phyloP scores from a whole-genome alignment of 1,139 yeast genomes.

The Kurtzmaniella natalensis region DNA sequence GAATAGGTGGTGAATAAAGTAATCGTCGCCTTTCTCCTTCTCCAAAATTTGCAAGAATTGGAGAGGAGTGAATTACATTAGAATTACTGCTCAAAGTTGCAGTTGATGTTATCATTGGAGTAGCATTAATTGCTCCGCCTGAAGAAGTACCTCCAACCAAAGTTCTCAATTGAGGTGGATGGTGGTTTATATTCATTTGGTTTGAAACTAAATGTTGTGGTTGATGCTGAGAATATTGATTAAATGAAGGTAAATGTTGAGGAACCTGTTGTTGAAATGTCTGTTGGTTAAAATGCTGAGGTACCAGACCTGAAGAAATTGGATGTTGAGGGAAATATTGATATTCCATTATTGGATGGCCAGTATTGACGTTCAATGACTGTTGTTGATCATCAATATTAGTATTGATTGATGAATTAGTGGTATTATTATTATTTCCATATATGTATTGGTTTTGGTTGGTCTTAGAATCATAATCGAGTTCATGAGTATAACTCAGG shows the following conservation, averaged over 20 bases:
- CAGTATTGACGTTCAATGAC: not conserved
- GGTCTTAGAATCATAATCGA: slow-evolving; percentile 5
- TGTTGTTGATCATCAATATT: not conserved
- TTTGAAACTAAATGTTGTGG: not conserved
- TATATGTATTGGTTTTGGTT: not conserved
- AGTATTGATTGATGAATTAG: not conserved
- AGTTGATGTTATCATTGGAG: no score
- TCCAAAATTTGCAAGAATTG: not conserved
- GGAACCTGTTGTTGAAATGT: slow-evolving; percentile 26
- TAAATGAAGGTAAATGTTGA: slow-evolving; percentile 5
- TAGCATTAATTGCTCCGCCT: no score
- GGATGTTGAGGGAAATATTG: not conserved
- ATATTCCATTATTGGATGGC: not conserved
- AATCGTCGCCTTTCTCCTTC: slow-evolving; percentile 1
- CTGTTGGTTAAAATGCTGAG: slow-evolving; percentile 7
- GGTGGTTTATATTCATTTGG: not conserved
- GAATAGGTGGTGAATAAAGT: not conserved
- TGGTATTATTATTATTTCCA: not conserved
- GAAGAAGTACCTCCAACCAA: not conserved
- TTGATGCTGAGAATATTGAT: not conserved
- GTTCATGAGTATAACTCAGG: slow-evolving; percentile 8
- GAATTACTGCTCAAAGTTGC: not conserved
- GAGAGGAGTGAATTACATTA: not conserved
- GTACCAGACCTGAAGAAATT: not conserved
- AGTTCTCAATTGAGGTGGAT: not conserved